phyloP scores from a whole-genome alignment of 257 asterid species.

The Lithospermum erythrorhizon region DNA sequence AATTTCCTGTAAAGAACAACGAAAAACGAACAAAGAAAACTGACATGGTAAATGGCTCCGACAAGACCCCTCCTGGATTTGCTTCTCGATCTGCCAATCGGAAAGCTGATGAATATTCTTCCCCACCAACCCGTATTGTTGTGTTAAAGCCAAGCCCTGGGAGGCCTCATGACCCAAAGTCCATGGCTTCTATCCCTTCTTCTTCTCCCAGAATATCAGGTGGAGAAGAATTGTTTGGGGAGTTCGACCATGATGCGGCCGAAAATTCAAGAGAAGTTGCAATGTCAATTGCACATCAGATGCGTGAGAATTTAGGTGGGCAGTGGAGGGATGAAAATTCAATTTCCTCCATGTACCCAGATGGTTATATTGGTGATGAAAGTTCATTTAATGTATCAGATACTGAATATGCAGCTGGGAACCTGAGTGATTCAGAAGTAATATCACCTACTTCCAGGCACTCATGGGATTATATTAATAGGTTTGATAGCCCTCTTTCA shows the following conservation, averaged over 20 bases:
- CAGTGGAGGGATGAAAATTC: slow-evolving; percentile 50
- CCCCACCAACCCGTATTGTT: slow-evolving; percentile 84
- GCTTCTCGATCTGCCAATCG: slow-evolving; percentile 33
- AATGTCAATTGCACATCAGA: slow-evolving; percentile 51
- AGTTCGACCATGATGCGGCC: slow-evolving; percentile 50
- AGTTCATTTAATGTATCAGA: slow-evolving; percentile 84
- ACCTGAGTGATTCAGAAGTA: slow-evolving; percentile 74
- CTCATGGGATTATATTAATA: slow-evolving; percentile 83
- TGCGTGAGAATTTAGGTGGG: slow-evolving; percentile 56
- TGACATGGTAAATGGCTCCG: slow-evolving; percentile 22
- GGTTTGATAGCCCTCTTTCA: slow-evolving; percentile 75
- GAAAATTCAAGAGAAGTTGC: slow-evolving; percentile 73
- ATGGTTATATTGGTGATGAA: slow-evolving; percentile 80
- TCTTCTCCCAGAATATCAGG: slow-evolving; percentile 37
- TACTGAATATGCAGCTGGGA: slow-evolving; percentile 49
- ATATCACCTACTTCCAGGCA: slow-evolving; percentile 84
- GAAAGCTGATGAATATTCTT: slow-evolving; percentile 36
- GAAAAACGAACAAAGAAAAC: slow-evolving; percentile 33
- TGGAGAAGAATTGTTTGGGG: slow-evolving; percentile 33
- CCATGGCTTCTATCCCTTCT: slow-evolving; percentile 39
- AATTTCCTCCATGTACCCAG: slow-evolving; percentile 59
- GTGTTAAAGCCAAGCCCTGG: slow-evolving; percentile 81
- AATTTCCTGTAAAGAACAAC: slow-evolving; percentile 30
- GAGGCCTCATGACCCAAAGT: slow-evolving; percentile 36
- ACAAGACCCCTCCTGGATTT: slow-evolving; percentile 25